Base-by-base conservation (phyloP, 805 yeast species). In the Sugiyamaella floridensis region DNA sequence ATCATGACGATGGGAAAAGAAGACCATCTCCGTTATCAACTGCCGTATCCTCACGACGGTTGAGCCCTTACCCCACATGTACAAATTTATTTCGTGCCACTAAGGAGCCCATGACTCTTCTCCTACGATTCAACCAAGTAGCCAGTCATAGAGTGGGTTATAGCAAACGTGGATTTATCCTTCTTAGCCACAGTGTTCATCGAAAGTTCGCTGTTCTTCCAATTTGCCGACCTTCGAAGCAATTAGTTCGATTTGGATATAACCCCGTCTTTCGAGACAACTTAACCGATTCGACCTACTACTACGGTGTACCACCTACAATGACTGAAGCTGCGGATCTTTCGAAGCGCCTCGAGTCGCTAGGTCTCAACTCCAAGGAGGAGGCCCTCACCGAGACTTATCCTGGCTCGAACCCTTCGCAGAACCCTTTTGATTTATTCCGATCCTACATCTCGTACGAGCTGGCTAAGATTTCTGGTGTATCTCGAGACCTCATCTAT, bases 381-480 rank as follows among this genome's bases (percentile, higher is more conserved):
- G 37, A 32, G 37, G 37, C 37, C 9, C 37, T 32, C 4, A 46
- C 63, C 1, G 53, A 56, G 56, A 50, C 52, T 28, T 62, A 48
- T 51, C 67, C 70, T 0, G 86, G 81, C 41, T 84, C 96, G 0
- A 78, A 73, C 66, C 96, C 97, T 14, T 82, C 80, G 44, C 76
- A 75, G 67, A 92, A 92, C 69, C 83, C 92, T 4, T 82, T 86
- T 54, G 99, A 93, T 65, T 75, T 89, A 19, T 81, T 89, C 76
- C 86, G 98, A 76, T 86, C 89, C 69, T 89, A 87, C 71, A 87
- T 93, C 68, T 74, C 96, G 48, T 77, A 80, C 58, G 92, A 90
- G 67, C 77, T 93, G 55, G 76, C 85, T 55, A 74, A 77, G 59
- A 72, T 93, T 60, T 77, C 95, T 16, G 85, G 83, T 40, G 95